Base-by-base conservation (phyloP, 1,284 basidiomycete genomes). In the Apiotrichum gamsii region DNA sequence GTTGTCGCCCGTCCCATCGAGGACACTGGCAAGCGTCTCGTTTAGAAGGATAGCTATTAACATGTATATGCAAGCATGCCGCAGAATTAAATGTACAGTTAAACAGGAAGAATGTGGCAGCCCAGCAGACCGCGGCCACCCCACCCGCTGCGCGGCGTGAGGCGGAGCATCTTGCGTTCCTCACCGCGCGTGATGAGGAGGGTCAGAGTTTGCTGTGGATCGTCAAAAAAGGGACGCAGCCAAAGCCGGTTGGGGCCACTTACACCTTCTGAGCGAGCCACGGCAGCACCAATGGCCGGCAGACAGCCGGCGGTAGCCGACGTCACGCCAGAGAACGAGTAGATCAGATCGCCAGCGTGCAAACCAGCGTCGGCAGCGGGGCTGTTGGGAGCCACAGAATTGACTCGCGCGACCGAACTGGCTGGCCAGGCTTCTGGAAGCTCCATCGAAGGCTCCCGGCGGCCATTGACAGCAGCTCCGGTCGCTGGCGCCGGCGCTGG, bases 71-170 rank as follows among this genome's bases (percentile, higher is more conserved):
- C 39, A 49, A 28, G 43, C 37, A 32, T 49, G 37, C 21, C 28
- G 25, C 32, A 15, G 38, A 14, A 33, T 28, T 16, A 20, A 9
- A 18, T 31, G 28, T n/a, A n/a, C n/a, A n/a, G n/a, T 37, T 47
- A 70, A 23, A 56, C 49, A 15, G 83, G 83, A 4, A 86, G 76
- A 43, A 87, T 83, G 65, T 86, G 84, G 62, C 85, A 87, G n/a
- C 89, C 89, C 23, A 93, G 74, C 63, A 85, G 75, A 13, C 90
- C 89, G 47, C 87, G 76, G 1, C 89, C 89, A 49, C 81, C 82
- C 83, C 83, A 84, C 6, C 77, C 80, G n/a, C 70, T 75, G 45
- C 77, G 66, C 4, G 83, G 83, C 9, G 73, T 79, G 19, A 85
- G 73, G 10, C 61, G 72, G 28, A 85, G 56, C 3, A 67, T 64